Evolutionary conservation across 1,284 basidiomycete species (phyloP).

Genomic region (Ceratobasidium papillatum): DNA sequence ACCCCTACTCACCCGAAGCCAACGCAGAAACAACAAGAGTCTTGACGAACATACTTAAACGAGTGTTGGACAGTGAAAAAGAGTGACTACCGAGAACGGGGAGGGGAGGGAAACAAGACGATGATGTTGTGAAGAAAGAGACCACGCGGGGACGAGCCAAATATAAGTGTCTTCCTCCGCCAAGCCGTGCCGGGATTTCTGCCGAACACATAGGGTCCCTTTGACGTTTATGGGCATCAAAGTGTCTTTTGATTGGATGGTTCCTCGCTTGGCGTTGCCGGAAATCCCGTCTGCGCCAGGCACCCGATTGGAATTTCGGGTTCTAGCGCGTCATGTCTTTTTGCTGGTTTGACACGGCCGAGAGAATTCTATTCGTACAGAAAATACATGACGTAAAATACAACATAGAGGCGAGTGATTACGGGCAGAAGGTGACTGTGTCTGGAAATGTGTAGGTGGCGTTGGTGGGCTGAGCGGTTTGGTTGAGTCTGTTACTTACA

Average conservation of each 20-base stretch:
- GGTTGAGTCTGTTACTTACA: slow-evolving; percentile 20
- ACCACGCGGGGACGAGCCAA: neutral
- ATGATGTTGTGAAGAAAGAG: neutral
- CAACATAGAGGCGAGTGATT: neutral
- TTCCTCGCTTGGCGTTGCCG: slow-evolving; percentile 10
- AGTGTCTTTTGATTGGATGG: neutral
- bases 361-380: slow-evolving; percentile 12
- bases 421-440: slow-evolving; percentile 51
- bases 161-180: neutral
- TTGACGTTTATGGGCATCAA: slow-evolving; percentile 13
- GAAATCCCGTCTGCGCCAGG: neutral
- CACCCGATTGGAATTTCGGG: neutral
- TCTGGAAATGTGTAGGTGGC: slow-evolving; percentile 35
- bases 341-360: neutral
- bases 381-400: slow-evolving; percentile 1
- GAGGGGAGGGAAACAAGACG: neutral
- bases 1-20: slow-evolving; percentile 25
- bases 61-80: neutral
- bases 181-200: slow-evolving; percentile 23
- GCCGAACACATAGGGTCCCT: neutral
- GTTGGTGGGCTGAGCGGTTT: neutral
- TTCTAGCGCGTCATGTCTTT: neutral
- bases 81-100: neutral
- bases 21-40: slow-evolving; percentile 23
- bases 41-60: slow-evolving; percentile 28